These are phyloP conservation scores for Termitomyces sp. DNA, from an alignment of 768 basidiomycete genomes.

Conservation along the genomic window DNA sequence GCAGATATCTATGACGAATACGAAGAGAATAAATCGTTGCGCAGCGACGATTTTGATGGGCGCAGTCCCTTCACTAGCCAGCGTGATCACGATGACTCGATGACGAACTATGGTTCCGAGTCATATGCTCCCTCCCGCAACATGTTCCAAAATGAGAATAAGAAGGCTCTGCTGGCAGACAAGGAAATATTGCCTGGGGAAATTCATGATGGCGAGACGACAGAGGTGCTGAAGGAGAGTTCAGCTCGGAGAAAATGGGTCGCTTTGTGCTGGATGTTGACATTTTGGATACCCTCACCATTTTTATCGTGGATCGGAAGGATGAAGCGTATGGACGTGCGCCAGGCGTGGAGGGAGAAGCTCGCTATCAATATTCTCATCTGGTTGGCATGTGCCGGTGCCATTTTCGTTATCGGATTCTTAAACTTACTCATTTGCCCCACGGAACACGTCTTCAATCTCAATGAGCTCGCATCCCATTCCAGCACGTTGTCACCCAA, in stretches of 20 bases:
- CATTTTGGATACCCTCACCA: constrained; percentile 84
- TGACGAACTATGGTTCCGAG: constrained; percentile 84
- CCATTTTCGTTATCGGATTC: constrained; percentile 89
- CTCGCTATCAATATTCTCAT: constrained; percentile 92
- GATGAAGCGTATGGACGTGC: constrained; percentile 92
- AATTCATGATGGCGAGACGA: constrained; percentile 81
- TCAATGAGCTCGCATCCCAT: constrained; percentile 69
- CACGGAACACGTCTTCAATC: constrained; percentile 85
- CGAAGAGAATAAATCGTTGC: constrained; percentile 68
- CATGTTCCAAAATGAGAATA: constrained; percentile 88
- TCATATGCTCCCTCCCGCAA: constrained; percentile 92
- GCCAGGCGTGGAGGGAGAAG: constrained; percentile 98
- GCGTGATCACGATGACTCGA: constrained; percentile 71
- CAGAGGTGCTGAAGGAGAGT: constrained; percentile 81
- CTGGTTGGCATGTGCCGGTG: constrained; percentile 87
- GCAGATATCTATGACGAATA: constrained; percentile 72
- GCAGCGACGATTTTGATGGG: constrained; percentile 75
- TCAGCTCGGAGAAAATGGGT: constrained; percentile 86
- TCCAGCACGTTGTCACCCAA: constrained; percentile 57
- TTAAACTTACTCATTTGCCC: constrained; percentile 90
- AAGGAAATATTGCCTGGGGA: constrained; percentile 85
- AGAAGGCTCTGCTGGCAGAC: constrained; percentile 55
- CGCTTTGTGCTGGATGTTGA: constrained; percentile 78
- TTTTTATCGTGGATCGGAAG: constrained; percentile 68
- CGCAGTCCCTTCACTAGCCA: constrained; percentile 74